Evolutionary conservation across 192 early-diverging fungal species (phyloP), one percentile per base, ranked within the genome.

Genomic region (Gorgonomyces haynaldii): DNA sequence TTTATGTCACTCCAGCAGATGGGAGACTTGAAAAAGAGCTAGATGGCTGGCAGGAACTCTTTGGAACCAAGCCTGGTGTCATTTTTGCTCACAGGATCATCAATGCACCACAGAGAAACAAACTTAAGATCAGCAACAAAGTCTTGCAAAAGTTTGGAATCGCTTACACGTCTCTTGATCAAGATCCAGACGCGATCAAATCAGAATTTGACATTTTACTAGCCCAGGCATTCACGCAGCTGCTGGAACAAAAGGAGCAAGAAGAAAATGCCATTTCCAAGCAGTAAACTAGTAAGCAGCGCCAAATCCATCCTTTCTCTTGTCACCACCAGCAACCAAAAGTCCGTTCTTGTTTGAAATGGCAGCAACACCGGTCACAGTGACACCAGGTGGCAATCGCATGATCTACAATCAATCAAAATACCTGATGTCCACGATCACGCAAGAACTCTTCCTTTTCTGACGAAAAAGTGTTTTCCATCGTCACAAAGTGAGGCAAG

Each of bases 401-500:
- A 15, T 37, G 5, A 47, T 47, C 40, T 7, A 24, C 40, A 4
- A 7, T 7, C 4, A 4, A 41, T 24, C 40, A 41, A 21, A 7
- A 41, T 8, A 41, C 40, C 26, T 47, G 19, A 47, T 47, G 45
- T 9, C 45, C 45, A 22, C 37, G 19, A 15, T 47, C 26, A 12
- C 5, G 3, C 26, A 47, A 29, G 6, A 9, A 17, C 6, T 16
- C 25, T 26, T 29, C 26, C 6, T 23, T 9, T 3, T 47, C 37
- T 12, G 22, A 12, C 22, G 21, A 21, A 7, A 41, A 4, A 12
- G 4, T 28, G 6, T 4, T 12, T 41, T 41, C 40, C 12, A 41
- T 41, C 6, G 12, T 28, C 4, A 41, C 6, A 6, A 9, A 22
- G 40, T 9, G 40, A 2, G 93, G 93, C 43, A 93, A 55, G 42